A percentile compares a stretch with the other conserved stretches of the same genome.
These are phyloP conservation scores for Excoecaria agallocha DNA, from an alignment of 345 rosid genomes.

Conservation along the genomic window DNA sequence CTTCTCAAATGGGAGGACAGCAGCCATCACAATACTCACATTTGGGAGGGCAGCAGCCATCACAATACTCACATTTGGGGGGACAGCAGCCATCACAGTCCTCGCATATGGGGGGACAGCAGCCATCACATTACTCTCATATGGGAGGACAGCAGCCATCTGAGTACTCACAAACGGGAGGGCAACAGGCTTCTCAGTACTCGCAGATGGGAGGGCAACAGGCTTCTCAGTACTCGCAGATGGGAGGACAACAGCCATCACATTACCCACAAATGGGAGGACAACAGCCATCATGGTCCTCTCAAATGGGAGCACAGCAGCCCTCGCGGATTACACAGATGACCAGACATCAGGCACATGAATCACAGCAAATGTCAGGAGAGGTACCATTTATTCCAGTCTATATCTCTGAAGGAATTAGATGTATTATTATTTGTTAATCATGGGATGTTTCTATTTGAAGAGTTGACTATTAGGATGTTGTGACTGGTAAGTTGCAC, in stretches of 20 bases:
- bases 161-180: background rate
- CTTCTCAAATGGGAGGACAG: constrained; percentile 10
- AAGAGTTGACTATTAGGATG: background rate
- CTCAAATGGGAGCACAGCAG: constrained; percentile 8
- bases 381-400: constrained; percentile 4
- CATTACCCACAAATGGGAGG: constrained; percentile 3
- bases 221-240: background rate
- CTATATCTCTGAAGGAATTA: background rate
- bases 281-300: constrained; percentile 9
- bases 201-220: constrained; percentile 1
- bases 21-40: constrained; percentile 7
- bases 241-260: constrained; percentile 14
- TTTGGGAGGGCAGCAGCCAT: constrained; percentile 8
- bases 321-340: background rate
- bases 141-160: constrained; percentile 9
- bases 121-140: constrained; percentile 11
- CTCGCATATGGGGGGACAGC: constrained; percentile 5
- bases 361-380: constrained; percentile 8
- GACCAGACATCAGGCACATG: background rate
- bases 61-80: constrained; percentile 4
- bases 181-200: constrained; percentile 18
- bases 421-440: background rate
- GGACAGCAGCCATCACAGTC: constrained; percentile 11
- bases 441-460: background rate
- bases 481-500: background rate